A percentile compares a stretch with the other conserved stretches of the same genome.
Conservation (phyloP, 2,329 filamentous ascomycete species). For the Claviceps cyperi region DNA sequence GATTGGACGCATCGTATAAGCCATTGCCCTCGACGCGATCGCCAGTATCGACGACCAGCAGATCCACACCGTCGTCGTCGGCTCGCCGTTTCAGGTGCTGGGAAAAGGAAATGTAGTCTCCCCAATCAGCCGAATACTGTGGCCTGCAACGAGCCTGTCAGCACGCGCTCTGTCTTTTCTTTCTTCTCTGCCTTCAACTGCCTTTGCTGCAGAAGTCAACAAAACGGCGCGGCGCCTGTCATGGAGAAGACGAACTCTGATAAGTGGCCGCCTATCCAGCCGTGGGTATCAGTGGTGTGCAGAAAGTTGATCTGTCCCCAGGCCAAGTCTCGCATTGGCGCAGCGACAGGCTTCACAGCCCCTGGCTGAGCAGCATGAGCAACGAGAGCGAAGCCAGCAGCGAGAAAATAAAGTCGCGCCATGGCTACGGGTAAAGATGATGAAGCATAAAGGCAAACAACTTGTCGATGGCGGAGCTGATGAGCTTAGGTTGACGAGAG, state of each 20-base stretch:
- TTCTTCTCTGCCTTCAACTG: no score
- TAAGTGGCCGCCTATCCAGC: slow-evolving; percentile 88
- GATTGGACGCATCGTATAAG: slow-evolving; percentile 76
- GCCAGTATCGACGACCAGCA: slow-evolving; percentile 90
- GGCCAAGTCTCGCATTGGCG: slow-evolving; percentile 67
- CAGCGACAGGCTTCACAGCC: slow-evolving; percentile 61
- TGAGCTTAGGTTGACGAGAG: neutral
- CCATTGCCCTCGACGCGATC: slow-evolving; percentile 91
- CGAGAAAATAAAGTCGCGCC: slow-evolving; percentile 11
- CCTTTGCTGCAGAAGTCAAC: no score
- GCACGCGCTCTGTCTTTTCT: no score
- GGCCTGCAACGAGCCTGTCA: slow-evolving; percentile 32
- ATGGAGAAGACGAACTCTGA: slow-evolving; percentile 51
- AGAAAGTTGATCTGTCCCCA: slow-evolving; percentile 96
- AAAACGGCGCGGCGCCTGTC: no score
- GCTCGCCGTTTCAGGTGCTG: slow-evolving; percentile 66
- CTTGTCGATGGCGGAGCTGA: neutral
- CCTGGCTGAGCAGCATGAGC: slow-evolving; percentile 53
- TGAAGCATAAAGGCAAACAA: neutral
- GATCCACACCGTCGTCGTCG: slow-evolving; percentile 63
- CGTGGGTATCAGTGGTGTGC: slow-evolving; percentile 93
- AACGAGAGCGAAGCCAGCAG: slow-evolving; percentile 18
- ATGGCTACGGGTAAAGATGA: slow-evolving; percentile 10
- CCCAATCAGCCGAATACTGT: slow-evolving; percentile 93
- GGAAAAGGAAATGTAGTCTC: slow-evolving; percentile 91